A percentile compares a stretch with the other conserved stretches of the same genome.
These are phyloP conservation scores for Beauveria scarabaeidicola DNA, from an alignment of 2,329 filamentous ascomycete species.

Conservation along the genomic window DNA sequence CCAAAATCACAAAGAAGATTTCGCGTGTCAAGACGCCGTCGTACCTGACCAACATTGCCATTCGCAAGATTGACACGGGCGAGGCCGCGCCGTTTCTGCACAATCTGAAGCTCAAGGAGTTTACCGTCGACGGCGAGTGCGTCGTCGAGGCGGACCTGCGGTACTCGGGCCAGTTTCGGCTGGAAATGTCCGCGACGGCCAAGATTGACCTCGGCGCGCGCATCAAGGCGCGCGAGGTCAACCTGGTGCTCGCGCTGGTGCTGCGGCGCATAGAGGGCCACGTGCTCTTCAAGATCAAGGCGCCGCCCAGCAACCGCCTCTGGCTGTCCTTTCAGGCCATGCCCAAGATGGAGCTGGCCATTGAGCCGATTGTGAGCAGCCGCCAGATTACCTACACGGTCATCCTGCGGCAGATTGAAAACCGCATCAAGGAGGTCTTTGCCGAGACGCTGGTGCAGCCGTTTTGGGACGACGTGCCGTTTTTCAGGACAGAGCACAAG, in stretches of 20 bases:
- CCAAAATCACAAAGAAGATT: slow-evolving; percentile 92
- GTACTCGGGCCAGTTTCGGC: slow-evolving; percentile 80
- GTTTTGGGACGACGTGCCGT: slow-evolving; percentile 94
- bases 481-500: slow-evolving; percentile 73
- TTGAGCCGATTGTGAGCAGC: slow-evolving; percentile 91
- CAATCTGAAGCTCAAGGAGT: slow-evolving; percentile 77
- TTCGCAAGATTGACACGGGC: slow-evolving; percentile 78
- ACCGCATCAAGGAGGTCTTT: slow-evolving; percentile 85
- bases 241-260: slow-evolving; percentile 77
- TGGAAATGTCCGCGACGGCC: slow-evolving; percentile 88
- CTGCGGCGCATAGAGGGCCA: slow-evolving; percentile 82
- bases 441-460: slow-evolving; percentile 85
- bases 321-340: slow-evolving; percentile 94
- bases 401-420: slow-evolving; percentile 89
- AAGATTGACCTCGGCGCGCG: slow-evolving; percentile 82
- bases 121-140: slow-evolving; percentile 87
- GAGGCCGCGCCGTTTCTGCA: slow-evolving; percentile 82
- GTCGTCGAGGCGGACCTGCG: slow-evolving; percentile 78
- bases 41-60: slow-evolving; percentile 77
- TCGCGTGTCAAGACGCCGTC: slow-evolving; percentile 84
- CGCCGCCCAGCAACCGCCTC: slow-evolving; percentile 88
- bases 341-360: slow-evolving; percentile 87
- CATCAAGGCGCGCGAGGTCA: slow-evolving; percentile 86
- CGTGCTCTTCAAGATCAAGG: slow-evolving; percentile 77
- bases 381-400: slow-evolving; percentile 92